A percentile compares a stretch with the other conserved stretches of the same genome.
Conservation (phyloP, 257 asterid genomes). For the Rubia yunnanensis region DNA sequence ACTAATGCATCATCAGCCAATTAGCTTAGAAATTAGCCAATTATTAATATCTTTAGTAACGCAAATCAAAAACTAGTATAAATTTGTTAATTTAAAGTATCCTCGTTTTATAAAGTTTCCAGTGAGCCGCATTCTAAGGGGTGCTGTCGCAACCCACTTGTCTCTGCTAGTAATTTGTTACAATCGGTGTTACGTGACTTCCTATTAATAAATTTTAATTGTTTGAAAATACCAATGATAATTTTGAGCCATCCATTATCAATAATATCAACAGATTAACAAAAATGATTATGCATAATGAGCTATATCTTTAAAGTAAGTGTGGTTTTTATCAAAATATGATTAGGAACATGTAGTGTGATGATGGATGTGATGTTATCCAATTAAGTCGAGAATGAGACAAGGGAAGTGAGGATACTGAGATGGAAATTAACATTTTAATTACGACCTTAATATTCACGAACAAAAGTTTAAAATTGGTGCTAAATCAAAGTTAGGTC, state of each 20-base stretch:
- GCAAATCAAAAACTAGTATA: no score
- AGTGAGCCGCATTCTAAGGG: no score
- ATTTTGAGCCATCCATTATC: background rate
- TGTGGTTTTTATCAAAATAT: background rate
- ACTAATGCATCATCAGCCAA: no score
- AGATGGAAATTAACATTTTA: background rate
- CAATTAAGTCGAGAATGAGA: background rate
- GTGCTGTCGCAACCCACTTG: no score
- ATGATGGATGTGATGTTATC: slow-evolving; percentile 6
- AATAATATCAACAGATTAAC: background rate
- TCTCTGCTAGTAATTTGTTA: no score
- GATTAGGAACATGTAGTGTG: slow-evolving; percentile 8
- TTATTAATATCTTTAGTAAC: no score
- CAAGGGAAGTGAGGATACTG: background rate
- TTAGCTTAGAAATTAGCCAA: no score
- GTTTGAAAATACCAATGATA: no score
- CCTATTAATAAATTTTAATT: no score
- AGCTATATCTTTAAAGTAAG: background rate
- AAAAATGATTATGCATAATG: background rate
- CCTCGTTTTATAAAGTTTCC: no score
- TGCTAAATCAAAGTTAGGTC: slow-evolving; percentile 46
- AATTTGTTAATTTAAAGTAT: no score
- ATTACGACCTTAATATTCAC: background rate
- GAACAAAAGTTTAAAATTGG: background rate
- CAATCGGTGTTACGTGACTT: no score